These are phyloP conservation scores for Clathrospora elynae DNA, from an alignment of 2,329 filamentous ascomycete species.

Conservation along the genomic window DNA sequence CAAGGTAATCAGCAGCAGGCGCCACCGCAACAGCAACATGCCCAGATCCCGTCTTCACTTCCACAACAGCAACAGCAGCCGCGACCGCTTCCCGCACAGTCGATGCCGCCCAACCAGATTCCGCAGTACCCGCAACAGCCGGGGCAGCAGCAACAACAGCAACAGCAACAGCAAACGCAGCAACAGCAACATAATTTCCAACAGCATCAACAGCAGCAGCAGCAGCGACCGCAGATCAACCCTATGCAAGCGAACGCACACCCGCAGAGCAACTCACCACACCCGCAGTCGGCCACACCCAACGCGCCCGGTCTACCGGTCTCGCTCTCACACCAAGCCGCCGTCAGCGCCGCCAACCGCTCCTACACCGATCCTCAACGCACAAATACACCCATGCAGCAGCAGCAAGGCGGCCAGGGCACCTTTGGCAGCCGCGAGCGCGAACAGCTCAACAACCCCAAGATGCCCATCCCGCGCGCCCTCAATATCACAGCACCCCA, in stretches of 20 bases:
- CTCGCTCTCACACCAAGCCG: constrained; percentile 53
- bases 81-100: constrained; percentile 37
- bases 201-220: constrained; percentile 37
- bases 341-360: constrained; percentile 50
- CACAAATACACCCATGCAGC: constrained; percentile 43
- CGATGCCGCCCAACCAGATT: constrained; percentile 36
- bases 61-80: constrained; percentile 26
- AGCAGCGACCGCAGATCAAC: constrained; percentile 45
- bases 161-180: constrained; percentile 39
- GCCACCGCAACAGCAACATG: constrained; percentile 28
- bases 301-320: constrained; percentile 42
- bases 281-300: constrained; percentile 44
- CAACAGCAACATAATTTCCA: too few species aligned
- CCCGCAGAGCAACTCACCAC: constrained; percentile 46
- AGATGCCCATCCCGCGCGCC: constrained; percentile 82
- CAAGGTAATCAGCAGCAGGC: constrained; percentile 30
- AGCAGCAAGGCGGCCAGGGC: constrained; percentile 35
- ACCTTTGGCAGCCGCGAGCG: constrained; percentile 46
- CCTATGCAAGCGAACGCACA: constrained; percentile 44
- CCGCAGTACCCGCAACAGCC: constrained; percentile 36
- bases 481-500: constrained; percentile 73
- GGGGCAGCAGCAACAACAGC: constrained; percentile 36
- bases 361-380: constrained; percentile 46
- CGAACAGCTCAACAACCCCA: constrained; percentile 58
- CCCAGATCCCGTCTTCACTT: too few species aligned